Conservation (phyloP, 2,329 filamentous ascomycete genomes). For the Fusarium zealandicum region DNA sequence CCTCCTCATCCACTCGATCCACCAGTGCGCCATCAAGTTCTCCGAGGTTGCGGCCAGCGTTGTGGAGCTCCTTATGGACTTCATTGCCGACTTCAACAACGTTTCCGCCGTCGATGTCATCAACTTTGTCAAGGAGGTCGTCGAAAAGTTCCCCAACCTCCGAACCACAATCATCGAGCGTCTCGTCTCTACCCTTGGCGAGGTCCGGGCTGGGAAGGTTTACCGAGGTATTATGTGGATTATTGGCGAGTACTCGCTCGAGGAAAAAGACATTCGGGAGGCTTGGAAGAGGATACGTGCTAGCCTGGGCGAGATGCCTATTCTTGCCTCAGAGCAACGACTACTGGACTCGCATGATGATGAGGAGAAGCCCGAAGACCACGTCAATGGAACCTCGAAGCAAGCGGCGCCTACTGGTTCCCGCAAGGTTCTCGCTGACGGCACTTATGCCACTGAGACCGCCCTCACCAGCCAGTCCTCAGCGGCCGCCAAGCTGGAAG, state of each 20-base stretch:
- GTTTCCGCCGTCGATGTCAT: slow-evolving; percentile 97
- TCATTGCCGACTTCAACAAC: slow-evolving; percentile 98
- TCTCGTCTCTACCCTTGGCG: slow-evolving; percentile 86
- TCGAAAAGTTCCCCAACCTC: slow-evolving; percentile 94
- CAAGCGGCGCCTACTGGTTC: slow-evolving; percentile 80
- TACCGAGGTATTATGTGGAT: slow-evolving; percentile 98
- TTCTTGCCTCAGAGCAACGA: slow-evolving; percentile 91
- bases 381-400: slow-evolving; percentile 83
- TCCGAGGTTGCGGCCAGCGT: slow-evolving; percentile 97
- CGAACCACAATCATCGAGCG: slow-evolving; percentile 86
- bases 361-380: slow-evolving; percentile 67
- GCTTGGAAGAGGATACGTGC: slow-evolving; percentile 96
- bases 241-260: slow-evolving; percentile 93
- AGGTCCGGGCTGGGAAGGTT: slow-evolving; percentile 96
- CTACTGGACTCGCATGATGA: slow-evolving; percentile 85
- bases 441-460: slow-evolving; percentile 96
- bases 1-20: slow-evolving; percentile 94
- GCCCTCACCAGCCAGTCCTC: slow-evolving; percentile 93
- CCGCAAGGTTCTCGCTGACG: slow-evolving; percentile 90
- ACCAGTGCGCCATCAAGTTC: slow-evolving; percentile 98
- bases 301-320: slow-evolving; percentile 95
- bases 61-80: slow-evolving; percentile 97
- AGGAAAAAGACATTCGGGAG: slow-evolving; percentile 92
- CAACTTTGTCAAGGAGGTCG: slow-evolving; percentile 97
- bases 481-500: slow-evolving; percentile 88